Evolutionary conservation across 202 grass and related monocot genomes (phyloP).

Genomic region (Tripidium arundinaceum): DNA sequence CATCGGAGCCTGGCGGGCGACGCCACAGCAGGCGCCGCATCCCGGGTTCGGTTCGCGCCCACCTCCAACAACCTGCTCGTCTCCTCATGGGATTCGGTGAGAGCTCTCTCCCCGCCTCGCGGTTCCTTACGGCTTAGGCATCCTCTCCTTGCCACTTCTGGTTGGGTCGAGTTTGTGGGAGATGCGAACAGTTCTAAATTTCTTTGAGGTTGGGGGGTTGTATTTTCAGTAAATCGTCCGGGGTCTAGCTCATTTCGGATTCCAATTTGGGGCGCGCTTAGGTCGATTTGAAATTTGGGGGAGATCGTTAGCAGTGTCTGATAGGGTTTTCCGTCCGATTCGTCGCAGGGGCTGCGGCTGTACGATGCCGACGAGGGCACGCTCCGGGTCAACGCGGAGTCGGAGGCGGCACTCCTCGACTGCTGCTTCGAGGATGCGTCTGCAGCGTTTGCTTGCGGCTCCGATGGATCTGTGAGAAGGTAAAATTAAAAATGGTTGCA

Average conservation of each 20-base stretch:
- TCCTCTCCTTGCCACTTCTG: not conserved
- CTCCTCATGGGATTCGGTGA: constrained; percentile 62
- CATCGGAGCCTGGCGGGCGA: too few species aligned
- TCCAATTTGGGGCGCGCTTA: too few species aligned
- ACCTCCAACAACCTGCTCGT: constrained; percentile 52
- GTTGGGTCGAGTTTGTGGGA: not conserved
- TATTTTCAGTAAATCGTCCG: not conserved
- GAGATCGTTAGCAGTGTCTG: too few species aligned
- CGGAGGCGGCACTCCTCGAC: constrained; percentile 44
- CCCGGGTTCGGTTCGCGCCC: constrained; percentile 49
- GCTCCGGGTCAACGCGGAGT: constrained; percentile 34
- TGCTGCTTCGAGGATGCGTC: constrained; percentile 59
- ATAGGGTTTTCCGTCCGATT: constrained; percentile 2
- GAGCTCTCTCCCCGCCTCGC: not conserved
- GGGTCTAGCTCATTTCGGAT: not conserved
- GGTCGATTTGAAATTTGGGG: too few species aligned
- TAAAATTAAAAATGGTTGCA: constrained; percentile 8
- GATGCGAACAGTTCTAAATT: not conserved
- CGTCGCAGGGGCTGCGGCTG: constrained; percentile 46
- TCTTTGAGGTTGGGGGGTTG: not conserved
- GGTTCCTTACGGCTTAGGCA: not conserved
- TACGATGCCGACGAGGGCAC: constrained; percentile 40
- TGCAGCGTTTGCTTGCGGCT: constrained; percentile 39
- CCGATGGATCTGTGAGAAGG: constrained; percentile 55
- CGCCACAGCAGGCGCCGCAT: constrained; percentile 30